These are phyloP conservation scores for Hypoxylon sp. DNA, from an alignment of 2,329 filamentous ascomycete genomes.

Conservation along the genomic window DNA sequence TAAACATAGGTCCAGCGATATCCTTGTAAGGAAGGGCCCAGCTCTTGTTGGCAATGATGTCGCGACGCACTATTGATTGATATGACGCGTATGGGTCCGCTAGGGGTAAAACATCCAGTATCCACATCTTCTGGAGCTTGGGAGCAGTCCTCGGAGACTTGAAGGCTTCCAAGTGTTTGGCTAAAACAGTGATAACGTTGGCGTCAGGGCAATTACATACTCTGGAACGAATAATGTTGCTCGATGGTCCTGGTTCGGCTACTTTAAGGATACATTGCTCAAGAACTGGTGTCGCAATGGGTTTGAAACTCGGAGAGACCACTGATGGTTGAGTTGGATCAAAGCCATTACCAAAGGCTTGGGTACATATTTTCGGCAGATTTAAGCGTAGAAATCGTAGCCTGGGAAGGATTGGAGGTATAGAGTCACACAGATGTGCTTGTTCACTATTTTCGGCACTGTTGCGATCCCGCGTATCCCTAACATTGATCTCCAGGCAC, in stretches of 20 bases:
- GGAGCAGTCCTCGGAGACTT: conserved; percentile 10
- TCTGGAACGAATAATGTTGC: not conserved
- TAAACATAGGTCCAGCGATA: too few species aligned
- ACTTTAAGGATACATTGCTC: conserved; percentile 26
- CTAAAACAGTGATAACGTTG: not conserved
- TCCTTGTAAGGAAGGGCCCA: conserved; percentile 13
- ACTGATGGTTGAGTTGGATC: not conserved
- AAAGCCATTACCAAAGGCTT: conserved; percentile 26
- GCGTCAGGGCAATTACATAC: not conserved
- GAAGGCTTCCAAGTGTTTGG: conserved; percentile 11
- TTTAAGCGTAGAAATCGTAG: conserved; percentile 26
- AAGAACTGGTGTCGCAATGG: conserved; percentile 6
- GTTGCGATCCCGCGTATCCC: not conserved
- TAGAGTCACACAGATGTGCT: conserved; percentile 27
- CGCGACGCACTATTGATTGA: conserved; percentile 23
- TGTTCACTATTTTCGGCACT: not conserved
- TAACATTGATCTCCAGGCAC: conserved; percentile 12
- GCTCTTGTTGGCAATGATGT: conserved; percentile 24
- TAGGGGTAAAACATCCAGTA: conserved; percentile 16
- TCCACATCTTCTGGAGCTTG: conserved; percentile 27
- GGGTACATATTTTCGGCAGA: conserved; percentile 12
- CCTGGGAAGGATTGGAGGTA: conserved; percentile 22
- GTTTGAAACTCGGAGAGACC: conserved; percentile 1
- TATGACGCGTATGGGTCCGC: not conserved
- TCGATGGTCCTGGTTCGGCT: not conserved